These are phyloP conservation scores for Atalantia buxifolia DNA, from an alignment of 345 rosid genomes.

Conservation along the genomic window DNA sequence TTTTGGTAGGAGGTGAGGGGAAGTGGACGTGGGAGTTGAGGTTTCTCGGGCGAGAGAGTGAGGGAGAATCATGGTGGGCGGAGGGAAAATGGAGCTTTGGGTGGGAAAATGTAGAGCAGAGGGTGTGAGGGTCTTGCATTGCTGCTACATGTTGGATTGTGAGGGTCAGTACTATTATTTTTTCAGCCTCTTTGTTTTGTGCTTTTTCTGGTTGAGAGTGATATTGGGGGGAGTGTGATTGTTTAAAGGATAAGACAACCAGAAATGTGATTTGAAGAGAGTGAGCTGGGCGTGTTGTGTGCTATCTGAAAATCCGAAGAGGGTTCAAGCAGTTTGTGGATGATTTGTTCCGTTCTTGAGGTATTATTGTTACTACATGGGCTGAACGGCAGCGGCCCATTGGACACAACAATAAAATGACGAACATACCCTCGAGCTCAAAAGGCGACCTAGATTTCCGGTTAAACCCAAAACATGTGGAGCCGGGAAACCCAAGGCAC, in stretches of 20 bases:
- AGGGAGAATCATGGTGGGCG: conserved; percentile 32
- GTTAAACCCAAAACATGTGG: conserved; percentile 6
- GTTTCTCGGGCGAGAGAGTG: conserved; percentile 41
- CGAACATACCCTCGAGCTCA: neutral
- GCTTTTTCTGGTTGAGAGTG: neutral
- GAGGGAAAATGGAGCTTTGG: conserved; percentile 20
- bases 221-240: neutral
- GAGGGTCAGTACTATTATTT: neutral
- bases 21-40: conserved; percentile 40
- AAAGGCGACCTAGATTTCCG: neutral
- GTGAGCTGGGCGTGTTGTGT: neutral
- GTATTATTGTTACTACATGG: no score
- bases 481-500: neutral
- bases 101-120: conserved; percentile 25
- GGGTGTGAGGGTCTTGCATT: conserved; percentile 43
- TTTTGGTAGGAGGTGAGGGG: conserved; percentile 41
- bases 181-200: neutral
- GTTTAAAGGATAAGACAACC: conserved; percentile 19
- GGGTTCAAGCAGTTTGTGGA: neutral
- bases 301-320: conserved; percentile 7
- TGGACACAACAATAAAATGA: neutral
- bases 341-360: neutral
- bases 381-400: no score
- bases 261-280: neutral
- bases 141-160: conserved; percentile 16